Percentiles rank a stretch among this genome's conserved stretches.
These are phyloP conservation scores for Lentinula sp. DNA, from an alignment of 768 basidiomycete genomes.

Conservation along the genomic window DNA sequence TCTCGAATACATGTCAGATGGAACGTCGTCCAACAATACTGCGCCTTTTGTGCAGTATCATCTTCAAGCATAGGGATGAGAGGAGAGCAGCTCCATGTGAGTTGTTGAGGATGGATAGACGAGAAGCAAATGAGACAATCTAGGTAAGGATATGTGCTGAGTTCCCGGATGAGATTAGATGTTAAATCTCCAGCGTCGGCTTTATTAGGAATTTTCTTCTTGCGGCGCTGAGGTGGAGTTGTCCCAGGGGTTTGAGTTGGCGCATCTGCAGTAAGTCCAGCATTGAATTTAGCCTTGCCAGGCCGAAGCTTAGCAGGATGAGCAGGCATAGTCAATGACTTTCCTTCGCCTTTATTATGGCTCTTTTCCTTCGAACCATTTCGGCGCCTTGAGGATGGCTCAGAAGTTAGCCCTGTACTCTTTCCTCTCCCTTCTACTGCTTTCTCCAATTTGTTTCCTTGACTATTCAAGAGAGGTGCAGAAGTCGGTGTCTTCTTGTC, in stretches of 20 bases:
- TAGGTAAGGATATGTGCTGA: conserved; percentile 65
- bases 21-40: conserved; percentile 87
- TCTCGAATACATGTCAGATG: conserved; percentile 85
- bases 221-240: not conserved
- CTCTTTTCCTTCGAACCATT: not conserved
- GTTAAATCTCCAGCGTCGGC: conserved; percentile 51
- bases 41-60: conserved; percentile 24
- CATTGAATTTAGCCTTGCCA: conserved; percentile 3
- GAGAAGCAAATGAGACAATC: conserved; percentile 86
- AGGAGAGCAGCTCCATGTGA: conserved; percentile 85
- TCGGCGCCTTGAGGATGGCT: not conserved
- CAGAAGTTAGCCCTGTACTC: not conserved
- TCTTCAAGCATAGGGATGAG: conserved; percentile 36
- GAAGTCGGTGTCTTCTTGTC: not conserved
- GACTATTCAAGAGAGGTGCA: not conserved
- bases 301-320: not conserved
- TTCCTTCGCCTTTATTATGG: not conserved
- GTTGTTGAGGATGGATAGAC: conserved; percentile 68
- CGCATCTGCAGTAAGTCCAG: not conserved
- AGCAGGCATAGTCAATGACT: not conserved
- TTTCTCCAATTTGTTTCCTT: not conserved
- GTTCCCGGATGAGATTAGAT: conserved; percentile 58
- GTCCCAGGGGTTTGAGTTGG: not conserved
- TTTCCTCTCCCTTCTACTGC: not conserved
- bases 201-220: not conserved